A percentile compares a stretch with the other conserved stretches of the same genome.
phyloP scores from a whole-genome alignment of 352 stramenopile genomes.

The Phytophthora vignae region DNA sequence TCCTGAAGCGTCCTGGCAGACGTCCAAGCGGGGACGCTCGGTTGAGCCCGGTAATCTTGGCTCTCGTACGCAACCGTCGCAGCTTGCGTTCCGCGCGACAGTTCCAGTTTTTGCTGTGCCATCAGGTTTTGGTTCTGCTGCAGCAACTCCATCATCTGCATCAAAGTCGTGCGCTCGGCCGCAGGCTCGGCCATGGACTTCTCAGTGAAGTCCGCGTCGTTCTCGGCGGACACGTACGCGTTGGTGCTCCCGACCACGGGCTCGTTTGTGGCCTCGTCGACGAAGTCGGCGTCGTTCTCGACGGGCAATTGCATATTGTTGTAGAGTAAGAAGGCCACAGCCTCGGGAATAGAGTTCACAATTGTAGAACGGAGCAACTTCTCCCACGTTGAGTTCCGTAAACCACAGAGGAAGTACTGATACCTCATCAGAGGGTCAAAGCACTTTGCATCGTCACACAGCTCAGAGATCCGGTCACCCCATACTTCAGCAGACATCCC shows the following conservation, averaged over 20 bases:
- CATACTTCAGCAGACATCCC: neutral
- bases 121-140: conserved; percentile 4
- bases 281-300: conserved; percentile 1
- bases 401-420: neutral
- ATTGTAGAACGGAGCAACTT: neutral
- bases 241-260: neutral
- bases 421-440: neutral
- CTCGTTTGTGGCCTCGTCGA: neutral
- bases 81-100: too few species aligned
- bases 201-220: neutral
- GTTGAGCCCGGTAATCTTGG: neutral
- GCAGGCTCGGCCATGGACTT: neutral
- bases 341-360: conserved; percentile 1
- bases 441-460: neutral
- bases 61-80: neutral
- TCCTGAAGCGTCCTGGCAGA: neutral
- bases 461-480: neutral
- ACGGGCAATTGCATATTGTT: neutral
- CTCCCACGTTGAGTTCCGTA: neutral
- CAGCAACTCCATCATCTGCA: neutral
- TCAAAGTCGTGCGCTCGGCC: neutral
- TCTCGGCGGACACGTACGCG: neutral
- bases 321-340: neutral
- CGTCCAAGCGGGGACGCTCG: neutral
- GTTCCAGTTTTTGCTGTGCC: neutral